phyloP scores from a whole-genome alignment of 441 rosid species.

The Eruca vesicaria region DNA sequence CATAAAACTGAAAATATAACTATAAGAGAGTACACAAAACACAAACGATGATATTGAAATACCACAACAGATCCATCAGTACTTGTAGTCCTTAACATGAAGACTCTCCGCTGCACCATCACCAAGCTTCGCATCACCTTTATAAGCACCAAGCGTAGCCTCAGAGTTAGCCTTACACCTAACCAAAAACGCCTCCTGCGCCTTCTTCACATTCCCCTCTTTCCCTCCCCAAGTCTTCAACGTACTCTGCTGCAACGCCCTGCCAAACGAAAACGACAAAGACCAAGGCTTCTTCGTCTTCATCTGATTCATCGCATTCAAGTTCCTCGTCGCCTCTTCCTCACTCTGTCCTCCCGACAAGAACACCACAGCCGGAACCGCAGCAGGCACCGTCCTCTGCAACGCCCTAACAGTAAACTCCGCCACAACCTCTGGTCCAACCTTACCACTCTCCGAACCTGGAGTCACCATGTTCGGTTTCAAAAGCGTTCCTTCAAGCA shows the following conservation, averaged over 20 bases:
- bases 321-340: conserved; percentile 88
- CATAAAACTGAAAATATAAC: not conserved
- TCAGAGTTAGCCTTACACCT: conserved; percentile 92
- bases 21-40: no score
- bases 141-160: conserved; percentile 49
- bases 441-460: conserved; percentile 80
- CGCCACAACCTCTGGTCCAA: conserved; percentile 68
- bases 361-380: conserved; percentile 89
- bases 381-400: conserved; percentile 80
- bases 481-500: conserved; percentile 90
- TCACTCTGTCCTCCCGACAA: conserved; percentile 93
- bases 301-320: conserved; percentile 87
- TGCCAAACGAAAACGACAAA: conserved; percentile 84
- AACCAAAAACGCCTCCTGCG: conserved; percentile 55
- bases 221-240: conserved; percentile 92
- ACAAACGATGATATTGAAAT: not conserved
- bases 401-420: conserved; percentile 74
- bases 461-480: conserved; percentile 99
- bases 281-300: conserved; percentile 86
- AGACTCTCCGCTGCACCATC: conserved; percentile 9
- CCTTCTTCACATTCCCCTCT: conserved; percentile 63
- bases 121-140: conserved; percentile 43
- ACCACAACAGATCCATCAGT: not conserved
- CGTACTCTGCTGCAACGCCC: conserved; percentile 93
- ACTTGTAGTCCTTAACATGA: not conserved